Conservation (phyloP, 192 early-diverging fungal species). For the Coemansia sp. region DNA sequence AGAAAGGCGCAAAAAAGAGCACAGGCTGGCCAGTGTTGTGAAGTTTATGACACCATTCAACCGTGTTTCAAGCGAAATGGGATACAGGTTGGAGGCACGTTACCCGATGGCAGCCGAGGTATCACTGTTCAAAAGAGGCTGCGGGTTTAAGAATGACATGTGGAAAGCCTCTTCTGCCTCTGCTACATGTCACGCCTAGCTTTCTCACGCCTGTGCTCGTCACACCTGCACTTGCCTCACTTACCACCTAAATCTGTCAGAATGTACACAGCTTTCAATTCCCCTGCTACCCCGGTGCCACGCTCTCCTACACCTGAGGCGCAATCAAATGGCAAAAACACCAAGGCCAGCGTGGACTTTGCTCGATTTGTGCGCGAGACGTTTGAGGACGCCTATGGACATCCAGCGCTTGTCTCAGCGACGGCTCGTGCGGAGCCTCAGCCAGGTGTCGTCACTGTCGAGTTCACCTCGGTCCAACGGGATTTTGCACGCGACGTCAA, state of each 20-base stretch:
- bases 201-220: not conserved
- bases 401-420: slow-evolving; percentile 12
- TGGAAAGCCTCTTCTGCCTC: no score
- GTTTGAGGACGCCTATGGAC: slow-evolving; percentile 33
- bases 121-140: no score
- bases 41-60: no score
- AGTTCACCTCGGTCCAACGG: slow-evolving; percentile 46
- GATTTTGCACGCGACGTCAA: slow-evolving; percentile 56
- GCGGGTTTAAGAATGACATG: no score
- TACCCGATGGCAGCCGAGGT: no score
- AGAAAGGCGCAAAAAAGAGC: not conserved
- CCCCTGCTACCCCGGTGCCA: not conserved
- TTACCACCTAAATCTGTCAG: not conserved
- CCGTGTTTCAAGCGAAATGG: no score
- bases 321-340: slow-evolving; percentile 6
- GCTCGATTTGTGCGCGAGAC: slow-evolving; percentile 20
- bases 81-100: no score
- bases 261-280: not conserved
- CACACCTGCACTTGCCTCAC: not conserved
- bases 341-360: slow-evolving; percentile 29
- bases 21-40: no score
- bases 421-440: slow-evolving; percentile 7
- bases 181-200: no score
- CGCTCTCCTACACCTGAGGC: not conserved
- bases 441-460: slow-evolving; percentile 23